These are phyloP conservation scores for Aspergillus viridinutans DNA, from an alignment of 2,329 filamentous ascomycete genomes.

Conservation along the genomic window DNA sequence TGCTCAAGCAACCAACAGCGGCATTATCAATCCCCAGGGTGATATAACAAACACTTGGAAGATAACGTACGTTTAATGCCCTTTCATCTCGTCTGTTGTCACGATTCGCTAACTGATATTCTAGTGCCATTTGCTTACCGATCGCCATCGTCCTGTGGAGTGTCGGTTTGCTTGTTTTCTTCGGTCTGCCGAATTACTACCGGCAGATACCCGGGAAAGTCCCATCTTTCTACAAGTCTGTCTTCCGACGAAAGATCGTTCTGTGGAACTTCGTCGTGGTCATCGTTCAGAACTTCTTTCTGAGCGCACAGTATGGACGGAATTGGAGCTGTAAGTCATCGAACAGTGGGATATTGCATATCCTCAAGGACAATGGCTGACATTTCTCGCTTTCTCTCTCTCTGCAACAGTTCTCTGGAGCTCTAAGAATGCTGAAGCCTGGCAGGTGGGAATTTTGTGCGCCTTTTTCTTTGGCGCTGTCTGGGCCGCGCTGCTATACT, in stretches of 20 bases:
- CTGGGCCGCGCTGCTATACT: constrained; percentile 46
- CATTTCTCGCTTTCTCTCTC: not conserved
- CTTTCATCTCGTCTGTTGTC: too few relatives aligned
- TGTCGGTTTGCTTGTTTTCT: constrained; percentile 52
- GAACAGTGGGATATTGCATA: not conserved
- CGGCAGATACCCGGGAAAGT: constrained; percentile 60
- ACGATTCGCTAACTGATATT: constrained; percentile 16
- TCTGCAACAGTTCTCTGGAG: constrained; percentile 50
- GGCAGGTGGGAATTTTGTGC: constrained; percentile 53
- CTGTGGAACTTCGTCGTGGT: constrained; percentile 64
- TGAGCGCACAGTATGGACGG: constrained; percentile 61
- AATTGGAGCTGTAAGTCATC: constrained; percentile 56
- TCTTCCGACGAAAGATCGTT: constrained; percentile 60
- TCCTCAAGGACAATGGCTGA: not conserved
- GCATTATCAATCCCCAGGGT: constrained; percentile 34
- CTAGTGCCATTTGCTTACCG: constrained; percentile 53
- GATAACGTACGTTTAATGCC: constrained; percentile 34
- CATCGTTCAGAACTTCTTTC: constrained; percentile 63
- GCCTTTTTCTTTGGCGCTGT: constrained; percentile 49
- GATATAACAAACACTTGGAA: constrained; percentile 41
- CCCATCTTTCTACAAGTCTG: constrained; percentile 61
- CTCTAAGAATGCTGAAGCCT: constrained; percentile 52
- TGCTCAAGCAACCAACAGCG: constrained; percentile 42
- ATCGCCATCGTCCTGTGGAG: constrained; percentile 55
- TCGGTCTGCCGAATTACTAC: constrained; percentile 65